These are phyloP conservation scores for Vaccinium macrocarpon DNA, from an alignment of 148 eudicot species.

Conservation along the genomic window DNA sequence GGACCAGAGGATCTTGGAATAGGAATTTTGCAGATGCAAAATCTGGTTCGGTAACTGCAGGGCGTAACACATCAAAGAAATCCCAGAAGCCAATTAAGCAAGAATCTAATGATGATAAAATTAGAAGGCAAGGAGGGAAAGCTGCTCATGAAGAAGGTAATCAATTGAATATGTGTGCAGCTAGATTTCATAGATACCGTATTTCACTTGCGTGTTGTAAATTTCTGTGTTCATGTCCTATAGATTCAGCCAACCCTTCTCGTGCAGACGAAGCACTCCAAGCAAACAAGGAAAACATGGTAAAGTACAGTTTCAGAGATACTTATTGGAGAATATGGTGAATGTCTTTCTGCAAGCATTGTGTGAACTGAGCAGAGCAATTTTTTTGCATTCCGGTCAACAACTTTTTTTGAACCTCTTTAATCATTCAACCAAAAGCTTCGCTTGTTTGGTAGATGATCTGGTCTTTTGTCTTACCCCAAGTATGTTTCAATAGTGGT, in stretches of 20 bases:
- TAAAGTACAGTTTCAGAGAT: conserved; percentile 21
- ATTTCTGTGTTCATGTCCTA: background rate
- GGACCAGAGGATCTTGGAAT: conserved; percentile 34
- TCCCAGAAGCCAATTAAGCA: conserved; percentile 42
- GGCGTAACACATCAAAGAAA: conserved; percentile 39
- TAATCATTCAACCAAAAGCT: background rate
- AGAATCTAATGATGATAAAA: conserved; percentile 34
- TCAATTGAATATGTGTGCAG: background rate
- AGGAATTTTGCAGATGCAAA: conserved; percentile 33
- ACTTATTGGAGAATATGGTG: background rate
- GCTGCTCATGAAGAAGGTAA: conserved; percentile 41
- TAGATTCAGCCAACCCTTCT: conserved; percentile 30
- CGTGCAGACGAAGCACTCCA: conserved; percentile 35
- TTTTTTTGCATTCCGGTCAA: background rate
- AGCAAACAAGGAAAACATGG: conserved; percentile 90
- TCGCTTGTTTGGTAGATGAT: background rate
- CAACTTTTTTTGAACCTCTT: background rate
- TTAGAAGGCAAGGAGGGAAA: conserved; percentile 36
- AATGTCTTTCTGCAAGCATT: background rate
- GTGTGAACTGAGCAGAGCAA: background rate
- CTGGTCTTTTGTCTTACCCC: background rate
- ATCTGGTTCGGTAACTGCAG: conserved; percentile 31
- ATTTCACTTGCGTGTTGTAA: background rate
- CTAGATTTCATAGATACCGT: background rate
- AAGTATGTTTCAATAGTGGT: background rate